These are phyloP conservation scores for Kluyveromyces aestuarii DNA, from an alignment of 805 yeast species.

Conservation along the genomic window DNA sequence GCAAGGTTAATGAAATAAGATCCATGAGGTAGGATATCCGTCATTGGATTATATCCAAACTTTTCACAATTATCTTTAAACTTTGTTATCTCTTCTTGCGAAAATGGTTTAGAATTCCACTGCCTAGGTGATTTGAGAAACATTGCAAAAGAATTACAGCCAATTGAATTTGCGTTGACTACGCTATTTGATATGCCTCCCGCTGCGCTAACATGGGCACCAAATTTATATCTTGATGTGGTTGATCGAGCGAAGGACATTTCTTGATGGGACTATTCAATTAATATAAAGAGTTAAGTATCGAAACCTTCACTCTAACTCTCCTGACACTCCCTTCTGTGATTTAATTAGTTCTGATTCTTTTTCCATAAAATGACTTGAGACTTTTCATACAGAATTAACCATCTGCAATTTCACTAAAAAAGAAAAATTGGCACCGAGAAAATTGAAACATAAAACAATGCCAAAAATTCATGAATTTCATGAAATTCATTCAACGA, in stretches of 20 bases:
- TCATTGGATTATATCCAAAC: conserved; percentile 59
- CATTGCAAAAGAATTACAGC: conserved; percentile 74
- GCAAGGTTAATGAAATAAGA: conserved; percentile 90
- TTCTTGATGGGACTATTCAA: not conserved
- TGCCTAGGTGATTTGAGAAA: conserved; percentile 84
- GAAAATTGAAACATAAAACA: no score
- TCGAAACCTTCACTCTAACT: no score
- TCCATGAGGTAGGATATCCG: conserved; percentile 88
- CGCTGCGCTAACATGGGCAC: conserved; percentile 81
- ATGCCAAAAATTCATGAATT: not conserved
- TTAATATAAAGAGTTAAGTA: no score
- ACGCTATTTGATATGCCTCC: conserved; percentile 75
- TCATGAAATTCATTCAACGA: not conserved
- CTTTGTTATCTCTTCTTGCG: conserved; percentile 53
- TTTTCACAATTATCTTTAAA: conserved; percentile 57
- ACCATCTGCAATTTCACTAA: no score
- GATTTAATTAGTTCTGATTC: no score
- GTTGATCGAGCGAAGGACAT: conserved; percentile 35
- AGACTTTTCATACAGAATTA: no score
- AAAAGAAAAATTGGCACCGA: no score
- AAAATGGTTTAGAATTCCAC: conserved; percentile 79
- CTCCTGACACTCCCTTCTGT: no score
- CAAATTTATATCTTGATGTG: conserved; percentile 50
- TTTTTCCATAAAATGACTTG: no score
- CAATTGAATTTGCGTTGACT: conserved; percentile 43